Conservation (phyloP, 2,329 filamentous ascomycete species). For the Xenoacremonium recifei region DNA sequence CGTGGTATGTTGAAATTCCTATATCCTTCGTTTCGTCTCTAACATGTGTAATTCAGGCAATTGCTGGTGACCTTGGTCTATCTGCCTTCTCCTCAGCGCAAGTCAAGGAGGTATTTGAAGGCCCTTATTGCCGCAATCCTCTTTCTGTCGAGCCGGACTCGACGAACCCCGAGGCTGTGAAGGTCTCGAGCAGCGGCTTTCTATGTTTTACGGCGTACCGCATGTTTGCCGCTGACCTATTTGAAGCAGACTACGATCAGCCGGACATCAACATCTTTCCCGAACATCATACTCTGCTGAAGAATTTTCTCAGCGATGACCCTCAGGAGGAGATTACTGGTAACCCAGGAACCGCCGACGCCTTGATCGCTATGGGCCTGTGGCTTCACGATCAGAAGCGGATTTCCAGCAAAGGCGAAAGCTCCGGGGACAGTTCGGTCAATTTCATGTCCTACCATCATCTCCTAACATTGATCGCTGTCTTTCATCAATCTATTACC, state of each 20-base stretch:
- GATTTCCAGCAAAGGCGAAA: slow-evolving; percentile 30
- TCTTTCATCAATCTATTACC: slow-evolving; percentile 54
- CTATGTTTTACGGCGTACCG: slow-evolving; percentile 61
- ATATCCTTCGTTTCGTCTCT: slow-evolving; percentile 4
- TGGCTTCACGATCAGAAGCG: slow-evolving; percentile 54
- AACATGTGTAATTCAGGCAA: slow-evolving; percentile 43
- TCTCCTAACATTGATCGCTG: slow-evolving; percentile 53
- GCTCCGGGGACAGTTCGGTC: slow-evolving; percentile 32
- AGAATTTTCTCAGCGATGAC: slow-evolving; percentile 51
- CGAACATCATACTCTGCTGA: slow-evolving; percentile 54
- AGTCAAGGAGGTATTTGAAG: slow-evolving; percentile 44
- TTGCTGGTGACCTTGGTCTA: slow-evolving; percentile 62
- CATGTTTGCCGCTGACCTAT: slow-evolving; percentile 61
- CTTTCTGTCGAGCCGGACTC: slow-evolving; percentile 45
- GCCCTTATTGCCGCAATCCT: slow-evolving; percentile 43
- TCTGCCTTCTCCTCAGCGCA: slow-evolving; percentile 44
- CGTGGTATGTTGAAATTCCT: slow-evolving; percentile 47
- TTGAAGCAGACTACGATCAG: slow-evolving; percentile 52
- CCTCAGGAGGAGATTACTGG: slow-evolving; percentile 47
- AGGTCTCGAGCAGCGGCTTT: slow-evolving; percentile 57
- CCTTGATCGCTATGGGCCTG: slow-evolving; percentile 57
- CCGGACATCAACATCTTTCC: slow-evolving; percentile 60
- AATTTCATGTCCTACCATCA: slow-evolving; percentile 62
- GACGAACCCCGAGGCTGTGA: slow-evolving; percentile 49
- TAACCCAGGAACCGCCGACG: slow-evolving; percentile 56